These are phyloP conservation scores for Gentiana straminea DNA, from an alignment of 257 asterid genomes.

Conservation along the genomic window DNA sequence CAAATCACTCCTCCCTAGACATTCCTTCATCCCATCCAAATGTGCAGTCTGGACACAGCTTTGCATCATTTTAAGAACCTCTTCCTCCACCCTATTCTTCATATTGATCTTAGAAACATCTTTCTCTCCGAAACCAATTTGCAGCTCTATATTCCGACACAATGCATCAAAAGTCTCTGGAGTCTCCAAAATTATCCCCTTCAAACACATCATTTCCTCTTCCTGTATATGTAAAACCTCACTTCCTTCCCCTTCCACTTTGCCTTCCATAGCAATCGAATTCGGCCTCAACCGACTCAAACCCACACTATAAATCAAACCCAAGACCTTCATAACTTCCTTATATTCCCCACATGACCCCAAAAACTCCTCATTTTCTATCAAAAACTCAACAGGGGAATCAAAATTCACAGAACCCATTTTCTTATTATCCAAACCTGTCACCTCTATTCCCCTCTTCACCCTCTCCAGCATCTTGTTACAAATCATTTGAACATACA, in stretches of 20 bases:
- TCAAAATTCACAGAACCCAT: constrained; percentile 17
- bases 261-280: constrained; percentile 31
- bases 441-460: constrained; percentile 20
- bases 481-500: constrained; percentile 43
- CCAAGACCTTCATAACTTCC: constrained; percentile 44
- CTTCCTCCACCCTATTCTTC: constrained; percentile 40
- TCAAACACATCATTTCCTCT: constrained; percentile 49
- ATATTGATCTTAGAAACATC: constrained; percentile 56
- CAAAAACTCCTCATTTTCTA: constrained; percentile 22
- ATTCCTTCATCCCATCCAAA: constrained; percentile 61
- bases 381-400: constrained; percentile 14
- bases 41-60: constrained; percentile 68
- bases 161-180: constrained; percentile 58
- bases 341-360: constrained; percentile 14
- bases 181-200: constrained; percentile 44
- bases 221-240: constrained; percentile 22
- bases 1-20: constrained; percentile 45
- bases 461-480: constrained; percentile 35
- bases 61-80: constrained; percentile 47
- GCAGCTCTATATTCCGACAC: constrained; percentile 66
- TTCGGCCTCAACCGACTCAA: constrained; percentile 60
- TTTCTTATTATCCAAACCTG: constrained; percentile 9
- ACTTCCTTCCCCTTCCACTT: constrained; percentile 14
- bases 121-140: constrained; percentile 36
- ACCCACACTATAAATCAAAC: constrained; percentile 41